Base-by-base conservation (phyloP, 768 basidiomycete genomes). In the Paxillus ammoniavirescens region DNA sequence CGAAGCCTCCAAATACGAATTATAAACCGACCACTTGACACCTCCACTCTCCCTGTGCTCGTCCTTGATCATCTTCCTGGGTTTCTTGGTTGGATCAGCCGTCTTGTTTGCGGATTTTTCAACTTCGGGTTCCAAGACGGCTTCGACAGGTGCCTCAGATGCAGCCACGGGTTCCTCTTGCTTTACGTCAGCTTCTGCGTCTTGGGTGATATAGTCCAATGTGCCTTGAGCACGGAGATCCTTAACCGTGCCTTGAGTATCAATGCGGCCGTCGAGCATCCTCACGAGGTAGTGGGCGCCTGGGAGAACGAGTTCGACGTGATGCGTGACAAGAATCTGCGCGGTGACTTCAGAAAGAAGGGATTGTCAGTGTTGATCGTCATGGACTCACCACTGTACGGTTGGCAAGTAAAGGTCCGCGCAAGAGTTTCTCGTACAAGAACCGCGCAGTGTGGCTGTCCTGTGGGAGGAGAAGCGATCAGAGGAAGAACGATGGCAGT, bases 211-310 rank as follows among this genome's bases (percentile, higher is more conserved):
- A 13, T 80, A 69, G 17, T 87, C 83, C 10, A 93, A 72, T 1
- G 84, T 65, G 8, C 89, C 88, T 41, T 73, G 77, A 0, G 76
- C 75, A 1, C 80, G 79, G 6, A 93, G 75, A 6, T 89, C 87
- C 41, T 78, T 75, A 9, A 88, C 73, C 0, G 79, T 80, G 6
- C 91, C 91, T 63, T 89, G 82, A 1, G 80, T 78, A 61, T 91
- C 89, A 47, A 92, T 83, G 13, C 89, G 82, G 2, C 91, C 91
- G 63, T 92, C 90, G 2, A 90, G 75, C 80, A 93, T 86, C 26
- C 89, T 82, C 7, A 92, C 77, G 3, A 93, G 71, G 61, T 91
- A 91, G 60, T 84, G 63, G 0, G 87, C 81, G 0, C 82, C 84
- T 0, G 90, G 86, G 7, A 91, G 79, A 15, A 93, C 84, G 1